phyloP scores from a whole-genome alignment of 2,329 filamentous ascomycete genomes.

The Aspergillus awamori region DNA sequence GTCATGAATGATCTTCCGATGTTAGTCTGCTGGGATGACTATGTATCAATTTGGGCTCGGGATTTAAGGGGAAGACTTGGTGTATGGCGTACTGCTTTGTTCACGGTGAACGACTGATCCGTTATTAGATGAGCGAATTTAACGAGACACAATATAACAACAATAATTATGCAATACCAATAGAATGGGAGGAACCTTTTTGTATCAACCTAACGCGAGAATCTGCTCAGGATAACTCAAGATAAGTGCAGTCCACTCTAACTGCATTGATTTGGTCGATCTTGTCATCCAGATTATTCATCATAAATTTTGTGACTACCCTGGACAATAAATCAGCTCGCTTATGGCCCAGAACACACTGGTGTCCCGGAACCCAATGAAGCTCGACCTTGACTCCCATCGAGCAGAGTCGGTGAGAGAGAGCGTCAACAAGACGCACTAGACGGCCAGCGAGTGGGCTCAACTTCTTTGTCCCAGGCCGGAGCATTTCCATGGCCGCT shows the following conservation, averaged over 20 bases:
- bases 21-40: conserved; percentile 15
- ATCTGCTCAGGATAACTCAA: not conserved
- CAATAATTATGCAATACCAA: not conserved
- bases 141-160: conserved; percentile 11
- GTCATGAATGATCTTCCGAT: conserved; percentile 12
- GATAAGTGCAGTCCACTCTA: not conserved
- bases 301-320: not conserved
- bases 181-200: not conserved
- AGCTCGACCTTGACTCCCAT: conserved; percentile 5
- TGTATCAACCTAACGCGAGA: not conserved
- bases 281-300: too few species aligned
- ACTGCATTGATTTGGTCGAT: not conserved
- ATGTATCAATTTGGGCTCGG: conserved; percentile 18
- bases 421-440: not conserved
- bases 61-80: conserved; percentile 23
- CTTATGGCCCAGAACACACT: not conserved
- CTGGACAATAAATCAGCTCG: not conserved
- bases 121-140: conserved; percentile 7
- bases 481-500: not conserved
- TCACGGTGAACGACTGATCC: not conserved
- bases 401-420: not conserved
- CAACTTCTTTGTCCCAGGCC: not conserved
- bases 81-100: conserved; percentile 21
- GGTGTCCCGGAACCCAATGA: conserved; percentile 10
- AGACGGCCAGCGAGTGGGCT: not conserved